Evolutionary conservation across 768 basidiomycete genomes (phyloP), one percentile per base, ranked within the genome.

Genomic region (Hypholoma fasciculare): DNA sequence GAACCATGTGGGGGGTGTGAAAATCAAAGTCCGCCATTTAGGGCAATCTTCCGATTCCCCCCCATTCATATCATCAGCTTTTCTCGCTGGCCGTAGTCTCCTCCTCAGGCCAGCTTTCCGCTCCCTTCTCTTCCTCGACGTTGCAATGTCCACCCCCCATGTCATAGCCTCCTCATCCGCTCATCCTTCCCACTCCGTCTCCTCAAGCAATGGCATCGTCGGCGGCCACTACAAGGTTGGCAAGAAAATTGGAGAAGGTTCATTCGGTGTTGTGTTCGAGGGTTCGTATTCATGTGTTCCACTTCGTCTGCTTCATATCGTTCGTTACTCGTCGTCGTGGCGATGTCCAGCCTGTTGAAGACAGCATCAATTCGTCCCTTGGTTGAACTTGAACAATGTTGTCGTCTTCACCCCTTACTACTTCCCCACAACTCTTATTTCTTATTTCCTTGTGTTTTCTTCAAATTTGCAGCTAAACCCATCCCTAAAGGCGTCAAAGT

Each of bases 241-340:
- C 51, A 95, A 96, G 83, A 98, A 98, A 86, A 96, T 98, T 72
- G 96, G 96, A 49, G 96, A 99, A 76, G 96, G 96, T 51, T 92
- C 90, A n/a, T 99, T 99, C 71, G 96, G 96, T 67, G 96, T 98
- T 63, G 90, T 98, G 61, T 94, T 97, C 75, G 89, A 98, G 83
- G 89, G 97, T 95, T 69, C 51, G 79, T 54, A 16, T 34, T 44
- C 44, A n/a, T 46, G 11, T 17, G 17, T 8, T 49, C 14, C 27
- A 12, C 23, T 54, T 7, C 30, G 40, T 47, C 30, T 40, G 5
- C 27, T 27, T 44, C 42, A 46, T 46, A 13, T 46, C 43, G n/a
- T 12, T 26, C 27, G 39, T 16, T 9, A 14, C 36, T 20, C n/a
- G 12, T 19, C 34, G 13, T n/a, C 26, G 43, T 54, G 23, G 27